Percentiles rank a stretch among this genome's conserved stretches.
Conservation (phyloP, 164 flowering plant genomes). For the Aristolochia fimbriata region DNA sequence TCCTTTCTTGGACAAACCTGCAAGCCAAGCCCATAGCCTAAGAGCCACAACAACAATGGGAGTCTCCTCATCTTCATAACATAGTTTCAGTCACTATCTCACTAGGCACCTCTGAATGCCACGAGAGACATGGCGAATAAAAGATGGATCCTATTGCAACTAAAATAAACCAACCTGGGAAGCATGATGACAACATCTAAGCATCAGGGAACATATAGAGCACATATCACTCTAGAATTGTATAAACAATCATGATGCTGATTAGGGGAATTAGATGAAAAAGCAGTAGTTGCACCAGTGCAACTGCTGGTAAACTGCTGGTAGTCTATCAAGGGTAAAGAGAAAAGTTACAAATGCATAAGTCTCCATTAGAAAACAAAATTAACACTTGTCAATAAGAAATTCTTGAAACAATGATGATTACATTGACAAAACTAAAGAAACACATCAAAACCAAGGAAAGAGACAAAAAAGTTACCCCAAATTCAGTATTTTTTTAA, state of each 20-base stretch:
- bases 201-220: not conserved
- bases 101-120: constrained; percentile 90
- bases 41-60: too few species aligned
- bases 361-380: not conserved
- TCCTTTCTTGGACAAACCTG: constrained; percentile 87
- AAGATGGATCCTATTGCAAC: constrained; percentile 82
- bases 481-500: too few species aligned
- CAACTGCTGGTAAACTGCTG: constrained; percentile 9
- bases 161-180: constrained; percentile 88
- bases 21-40: constrained; percentile 6
- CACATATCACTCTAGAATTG: too few species aligned
- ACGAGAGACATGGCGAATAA: constrained; percentile 64
- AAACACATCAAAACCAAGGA: too few species aligned
- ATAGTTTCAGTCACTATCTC: constrained; percentile 59
- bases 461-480: constrained; percentile 32
- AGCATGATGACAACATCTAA: not conserved
- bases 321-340: too few species aligned
- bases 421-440: not conserved
- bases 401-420: too few species aligned
- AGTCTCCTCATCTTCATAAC: too few species aligned
- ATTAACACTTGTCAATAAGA: not conserved
- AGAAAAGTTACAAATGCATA: too few species aligned
- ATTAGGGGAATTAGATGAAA: not conserved
- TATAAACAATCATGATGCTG: too few species aligned
- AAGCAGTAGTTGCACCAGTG: constrained; percentile 64